Evolutionary conservation across 768 basidiomycete genomes (phyloP), one percentile per base, ranked within the genome.

Genomic region (Filobasidium wieringae): DNA sequence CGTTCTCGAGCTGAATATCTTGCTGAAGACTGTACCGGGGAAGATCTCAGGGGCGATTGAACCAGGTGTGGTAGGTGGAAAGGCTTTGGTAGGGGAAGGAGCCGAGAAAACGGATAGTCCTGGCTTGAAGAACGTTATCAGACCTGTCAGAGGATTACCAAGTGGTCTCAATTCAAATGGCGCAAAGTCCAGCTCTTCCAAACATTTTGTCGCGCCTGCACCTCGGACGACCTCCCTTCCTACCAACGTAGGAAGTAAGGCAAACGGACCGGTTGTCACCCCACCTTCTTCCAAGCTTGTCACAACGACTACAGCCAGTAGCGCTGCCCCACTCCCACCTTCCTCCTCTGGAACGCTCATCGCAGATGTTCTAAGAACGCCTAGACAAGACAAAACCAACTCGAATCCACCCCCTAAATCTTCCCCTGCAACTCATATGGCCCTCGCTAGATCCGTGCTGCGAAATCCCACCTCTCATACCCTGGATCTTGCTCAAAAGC

Each of bases 401-500:
- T 30, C 19, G n/a, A 27, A 36, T 31, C 27, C 36, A 26, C 49
- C 56, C 3, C 56, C 57, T 29, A 52, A 58, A 22, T 53, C 60
- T 14, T 61, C 60, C 7, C 60, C 60, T 7, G 55, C 49, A 9
- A 55, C 60, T 8, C 37, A 40, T 17, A 37, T 61, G 24, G 51
- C 55, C 24, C 34, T 61, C 24, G 60, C 60, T 7, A 49, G 49
- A 22, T 50, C 43, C 14, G 56, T 61, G 29, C 33, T 61, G 29
- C 31, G 51, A 8, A 51, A 61, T 37, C 60, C 60, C 24, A 56
- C 49, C 27, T 40, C 34, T 22, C 49, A 57, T n/a, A 55, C 59
- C 12, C 56, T 61, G 30, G 60, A 61, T 33, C 34, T 61, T 15
- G 60, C 55, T 45, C 60, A 61, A 36, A 61, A 61, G 33, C 39